Base-by-base conservation (phyloP, 2,329 filamentous ascomycete genomes). In the Ophiocordyceps camponoti-saundersi region DNA sequence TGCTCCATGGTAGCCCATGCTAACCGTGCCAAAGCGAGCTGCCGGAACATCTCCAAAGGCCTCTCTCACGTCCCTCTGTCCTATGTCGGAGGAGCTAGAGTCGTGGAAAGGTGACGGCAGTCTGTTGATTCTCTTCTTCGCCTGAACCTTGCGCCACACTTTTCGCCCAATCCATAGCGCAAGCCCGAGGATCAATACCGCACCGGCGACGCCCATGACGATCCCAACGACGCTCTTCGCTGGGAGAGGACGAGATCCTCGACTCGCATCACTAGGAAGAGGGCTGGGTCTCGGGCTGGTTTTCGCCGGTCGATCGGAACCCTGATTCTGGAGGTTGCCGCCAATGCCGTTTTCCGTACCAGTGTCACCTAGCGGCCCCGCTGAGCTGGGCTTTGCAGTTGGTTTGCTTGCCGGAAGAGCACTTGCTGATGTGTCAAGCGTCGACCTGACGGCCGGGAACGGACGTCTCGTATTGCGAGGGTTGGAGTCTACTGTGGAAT, bases 121-220 rank as follows among this genome's bases (percentile, higher is more conserved):
- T 21, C 29, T 20, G n/a, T 30, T 18, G 22, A 20, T 12, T 22
- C 34, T 41, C 44, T 43, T 47, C 52, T 62, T 61, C 43, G 62
- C 53, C 46, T 57, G 50, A 42, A 65, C 64, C 51, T 70, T 70
- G 44, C 66, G 61, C 64, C 66, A 67, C 51, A 72, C 64, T 40
- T 40, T 40, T 18, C 36, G 36, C 36, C 36, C 36, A 20, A 40
- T 40, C 72, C 72, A 78, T 11, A 74, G 52, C 3, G 75, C 50
- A 40, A 77, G 65, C 0, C 61, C 65, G 21, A 74, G 53, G 16
- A 77, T 48, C 3, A 65, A 64, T 34, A 62, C 30, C 16, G 51
- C 59, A 0, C 69, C 65, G 2, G 73, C 55, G 4, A 68, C 68
- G 26, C 73, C 74, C 5, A 75, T 57, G 3, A 75, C 67, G 39